A percentile compares a stretch with the other conserved stretches of the same genome.
Conservation (phyloP, 352 stramenopile genomes). For the Globisporangium echinulatum region DNA sequence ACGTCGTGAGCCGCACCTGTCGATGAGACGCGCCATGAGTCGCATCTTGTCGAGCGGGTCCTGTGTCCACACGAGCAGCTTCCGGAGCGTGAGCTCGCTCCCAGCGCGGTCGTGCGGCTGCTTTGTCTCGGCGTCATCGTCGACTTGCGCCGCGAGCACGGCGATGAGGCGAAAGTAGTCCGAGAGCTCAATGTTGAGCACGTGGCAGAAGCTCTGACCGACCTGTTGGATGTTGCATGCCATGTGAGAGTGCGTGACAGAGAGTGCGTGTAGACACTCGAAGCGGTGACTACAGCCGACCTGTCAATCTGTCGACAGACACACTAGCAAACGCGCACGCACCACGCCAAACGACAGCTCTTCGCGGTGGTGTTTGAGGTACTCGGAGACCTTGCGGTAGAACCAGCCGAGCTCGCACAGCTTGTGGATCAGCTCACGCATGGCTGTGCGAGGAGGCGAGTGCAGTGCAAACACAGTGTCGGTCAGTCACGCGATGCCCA, state of each 20-base stretch:
- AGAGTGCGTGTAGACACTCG: neutral
- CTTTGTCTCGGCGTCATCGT: constrained; percentile 66
- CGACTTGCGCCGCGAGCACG: constrained; percentile 87
- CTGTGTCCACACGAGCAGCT: constrained; percentile 88
- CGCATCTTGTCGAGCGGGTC: constrained; percentile 84
- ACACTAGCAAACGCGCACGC: constrained; percentile 2
- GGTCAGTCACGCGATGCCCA: neutral
- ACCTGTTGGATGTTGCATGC: constrained; percentile 29
- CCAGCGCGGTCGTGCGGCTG: constrained; percentile 27
- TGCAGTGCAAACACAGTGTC: neutral
- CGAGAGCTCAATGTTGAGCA: constrained; percentile 87
- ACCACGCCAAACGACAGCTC: constrained; percentile 73
- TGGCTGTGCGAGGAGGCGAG: constrained; percentile 29
- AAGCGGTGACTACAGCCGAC: neutral
- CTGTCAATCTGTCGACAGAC: too few relatives aligned
- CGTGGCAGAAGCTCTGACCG: constrained; percentile 85
- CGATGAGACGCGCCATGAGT: constrained; percentile 85
- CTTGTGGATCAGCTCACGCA: constrained; percentile 78
- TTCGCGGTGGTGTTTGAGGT: constrained; percentile 69
- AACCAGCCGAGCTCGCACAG: constrained; percentile 88
- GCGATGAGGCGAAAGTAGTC: constrained; percentile 93
- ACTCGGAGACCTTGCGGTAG: constrained; percentile 80
- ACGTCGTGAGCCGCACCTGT: constrained; percentile 27
- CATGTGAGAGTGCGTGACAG: neutral
- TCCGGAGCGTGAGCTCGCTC: constrained; percentile 81